Evolutionary conservation across 495 filamentous ascomycete genomes (phyloP).

Genomic region (Xylaria acuta): DNA sequence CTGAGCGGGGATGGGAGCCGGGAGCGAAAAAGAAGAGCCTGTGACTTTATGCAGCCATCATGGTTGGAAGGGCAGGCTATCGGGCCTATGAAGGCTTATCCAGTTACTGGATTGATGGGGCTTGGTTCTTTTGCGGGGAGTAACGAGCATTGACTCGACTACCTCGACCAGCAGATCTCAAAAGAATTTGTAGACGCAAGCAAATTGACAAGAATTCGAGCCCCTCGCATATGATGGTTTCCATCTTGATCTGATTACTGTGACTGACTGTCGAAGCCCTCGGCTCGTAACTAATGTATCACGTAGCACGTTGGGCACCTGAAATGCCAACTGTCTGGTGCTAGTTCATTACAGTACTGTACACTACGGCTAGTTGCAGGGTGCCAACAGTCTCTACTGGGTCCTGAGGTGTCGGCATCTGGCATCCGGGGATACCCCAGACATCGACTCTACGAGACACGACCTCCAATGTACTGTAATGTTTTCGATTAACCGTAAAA

Average conservation of each 20-base stretch:
- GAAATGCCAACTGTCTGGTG: slow-evolving; percentile 10
- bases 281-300: neutral
- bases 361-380: slow-evolving; percentile 6
- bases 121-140: slow-evolving; percentile 40
- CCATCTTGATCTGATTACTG: slow-evolving; percentile 22
- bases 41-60: slow-evolving; percentile 10
- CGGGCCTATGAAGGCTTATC: slow-evolving; percentile 37
- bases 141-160: slow-evolving; percentile 30
- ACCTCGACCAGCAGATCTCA: slow-evolving; percentile 30
- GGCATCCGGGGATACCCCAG: slow-evolving; percentile 22
- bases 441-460: neutral
- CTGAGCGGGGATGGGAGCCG: slow-evolving; percentile 31
- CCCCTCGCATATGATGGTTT: slow-evolving; percentile 33
- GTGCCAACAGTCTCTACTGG: slow-evolving; percentile 7
- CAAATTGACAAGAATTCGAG: slow-evolving; percentile 40
- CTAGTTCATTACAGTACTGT: neutral
- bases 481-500: neutral
- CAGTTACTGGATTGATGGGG: slow-evolving; percentile 45
- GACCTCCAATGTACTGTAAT: slow-evolving; percentile 11
- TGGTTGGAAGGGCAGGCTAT: slow-evolving; percentile 26
- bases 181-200: slow-evolving; percentile 26
- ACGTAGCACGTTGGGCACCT: slow-evolving; percentile 3
- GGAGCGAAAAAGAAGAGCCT: slow-evolving; percentile 20
- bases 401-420: slow-evolving; percentile 5
- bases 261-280: slow-evolving; percentile 15